Evolutionary conservation across 148 eudicot genomes (phyloP).

Genomic region (Amaranthus palmeri): DNA sequence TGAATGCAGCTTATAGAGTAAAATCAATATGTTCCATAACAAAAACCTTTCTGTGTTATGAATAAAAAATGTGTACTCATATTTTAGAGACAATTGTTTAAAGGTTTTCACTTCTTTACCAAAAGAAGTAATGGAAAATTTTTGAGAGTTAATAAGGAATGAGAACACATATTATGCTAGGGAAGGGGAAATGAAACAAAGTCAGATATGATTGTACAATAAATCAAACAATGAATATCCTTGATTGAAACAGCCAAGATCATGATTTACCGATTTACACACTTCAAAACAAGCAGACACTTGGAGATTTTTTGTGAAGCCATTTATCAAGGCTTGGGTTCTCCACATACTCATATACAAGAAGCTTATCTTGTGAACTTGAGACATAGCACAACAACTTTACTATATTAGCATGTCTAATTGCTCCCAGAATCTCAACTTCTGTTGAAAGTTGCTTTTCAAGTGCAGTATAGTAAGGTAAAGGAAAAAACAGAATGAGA

Average conservation of each 20-base stretch:
- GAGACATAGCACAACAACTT: slow-evolving; percentile 69
- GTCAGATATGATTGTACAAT: too few relatives aligned
- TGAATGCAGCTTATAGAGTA: neutral
- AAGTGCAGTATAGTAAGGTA: too few relatives aligned
- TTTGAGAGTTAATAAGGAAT: too few relatives aligned
- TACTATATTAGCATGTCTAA: slow-evolving; percentile 64
- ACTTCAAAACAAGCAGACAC: neutral
- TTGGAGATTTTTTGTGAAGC: slow-evolving; percentile 42
- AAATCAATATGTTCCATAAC: too few relatives aligned
- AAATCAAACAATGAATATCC: too few relatives aligned
- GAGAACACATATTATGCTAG: too few relatives aligned
- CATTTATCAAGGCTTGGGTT: slow-evolving; percentile 61
- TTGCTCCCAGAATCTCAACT: slow-evolving; percentile 54
- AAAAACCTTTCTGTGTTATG: too few relatives aligned
- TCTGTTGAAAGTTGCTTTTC: slow-evolving; percentile 66
- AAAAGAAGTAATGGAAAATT: too few relatives aligned
- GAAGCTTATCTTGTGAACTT: slow-evolving; percentile 47
- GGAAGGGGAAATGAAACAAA: neutral
- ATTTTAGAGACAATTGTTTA: neutral
- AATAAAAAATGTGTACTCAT: neutral
- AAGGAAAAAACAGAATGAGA: too few relatives aligned
- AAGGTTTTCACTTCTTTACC: neutral
- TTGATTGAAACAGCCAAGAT: neutral
- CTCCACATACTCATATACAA: slow-evolving; percentile 74
- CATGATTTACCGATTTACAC: neutral